Base-by-base conservation (phyloP, 495 filamentous ascomycete species). In the Lepraria neglecta region DNA sequence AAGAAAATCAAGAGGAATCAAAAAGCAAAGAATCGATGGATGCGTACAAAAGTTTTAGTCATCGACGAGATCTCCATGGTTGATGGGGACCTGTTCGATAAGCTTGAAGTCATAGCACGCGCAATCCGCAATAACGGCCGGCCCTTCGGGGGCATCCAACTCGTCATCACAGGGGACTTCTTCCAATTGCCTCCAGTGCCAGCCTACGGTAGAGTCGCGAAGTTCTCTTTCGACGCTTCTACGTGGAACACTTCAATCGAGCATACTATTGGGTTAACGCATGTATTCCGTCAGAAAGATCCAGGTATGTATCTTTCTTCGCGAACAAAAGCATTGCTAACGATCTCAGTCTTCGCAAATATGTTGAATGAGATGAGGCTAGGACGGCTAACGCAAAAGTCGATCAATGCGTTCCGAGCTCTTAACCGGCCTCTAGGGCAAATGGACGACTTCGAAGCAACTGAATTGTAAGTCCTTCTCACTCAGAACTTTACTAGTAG, bases 21-120 rank as follows among this genome's bases (percentile, higher is more conserved):
- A 47, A 98, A 97, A 70, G 90, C 90, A 15, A 89, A 86, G 70
- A 84, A 81, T 46, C 85, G 95, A 45, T 97, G 95, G 94, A 73
- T 95, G 63, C 84, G 84, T 27, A 95, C 91, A 0, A 92, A 88
- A 65, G 82, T 89, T 19, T 81, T 98, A 35, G 78, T 98, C 56
- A 81, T 98, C 65, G 94, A 98, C 72, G 94, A 98, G 73, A 87
- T 98, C 35, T 97, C 94, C 12, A 98, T 98, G 94, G 91, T 98
- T 11, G 95, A 97, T 68, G 95, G 88, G 1, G 92, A 97, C 57
- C 78, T 98, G 0, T 97, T 97, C 63, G 94, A 98, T 73, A 98
- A 97, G 73, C 81, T 98, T 12, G 91, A 96, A 61, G 82, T 86
- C 56, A 87, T 98, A 67, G 92, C 90, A n/a, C 78, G 92, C 48